Conservation (phyloP, 2,329 filamentous ascomycete species). For the Corniculantispora saksenae region DNA sequence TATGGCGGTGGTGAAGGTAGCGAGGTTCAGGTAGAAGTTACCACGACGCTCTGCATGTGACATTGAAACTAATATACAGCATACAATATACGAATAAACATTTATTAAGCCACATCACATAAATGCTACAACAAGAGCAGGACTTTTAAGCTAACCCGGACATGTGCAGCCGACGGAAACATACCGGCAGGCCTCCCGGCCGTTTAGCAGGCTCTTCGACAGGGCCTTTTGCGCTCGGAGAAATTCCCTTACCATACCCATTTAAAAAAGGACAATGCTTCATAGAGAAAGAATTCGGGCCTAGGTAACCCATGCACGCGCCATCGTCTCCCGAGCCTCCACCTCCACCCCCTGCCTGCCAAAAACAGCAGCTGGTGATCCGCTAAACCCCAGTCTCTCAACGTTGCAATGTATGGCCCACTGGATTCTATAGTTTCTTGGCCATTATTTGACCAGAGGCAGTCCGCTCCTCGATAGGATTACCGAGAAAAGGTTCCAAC, state of each 20-base stretch:
- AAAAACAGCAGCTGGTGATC: neutral
- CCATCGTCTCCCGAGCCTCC: neutral
- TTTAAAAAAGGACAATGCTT: neutral
- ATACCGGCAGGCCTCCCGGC: neutral
- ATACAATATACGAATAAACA: neutral
- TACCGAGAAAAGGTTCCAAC: neutral
- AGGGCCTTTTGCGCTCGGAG: neutral
- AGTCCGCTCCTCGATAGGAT: neutral
- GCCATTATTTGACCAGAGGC: neutral
- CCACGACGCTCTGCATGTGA: neutral
- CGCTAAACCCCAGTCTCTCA: conserved; percentile 5
- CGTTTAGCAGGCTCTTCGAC: neutral
- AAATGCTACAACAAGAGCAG: neutral
- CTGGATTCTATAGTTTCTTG: neutral
- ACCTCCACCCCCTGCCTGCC: neutral
- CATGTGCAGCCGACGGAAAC: neutral
- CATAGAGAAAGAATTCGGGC: neutral
- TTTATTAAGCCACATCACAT: neutral
- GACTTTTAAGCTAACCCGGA: neutral
- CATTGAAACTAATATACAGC: neutral
- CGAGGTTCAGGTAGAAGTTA: neutral
- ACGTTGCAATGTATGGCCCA: conserved; percentile 41
- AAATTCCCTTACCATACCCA: neutral
- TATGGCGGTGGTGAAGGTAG: neutral
- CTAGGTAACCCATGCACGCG: neutral